Percentiles rank a stretch among this genome's conserved stretches.
Conservation (phyloP, 2,329 filamentous ascomycete genomes). For the Fusarium sp. region DNA sequence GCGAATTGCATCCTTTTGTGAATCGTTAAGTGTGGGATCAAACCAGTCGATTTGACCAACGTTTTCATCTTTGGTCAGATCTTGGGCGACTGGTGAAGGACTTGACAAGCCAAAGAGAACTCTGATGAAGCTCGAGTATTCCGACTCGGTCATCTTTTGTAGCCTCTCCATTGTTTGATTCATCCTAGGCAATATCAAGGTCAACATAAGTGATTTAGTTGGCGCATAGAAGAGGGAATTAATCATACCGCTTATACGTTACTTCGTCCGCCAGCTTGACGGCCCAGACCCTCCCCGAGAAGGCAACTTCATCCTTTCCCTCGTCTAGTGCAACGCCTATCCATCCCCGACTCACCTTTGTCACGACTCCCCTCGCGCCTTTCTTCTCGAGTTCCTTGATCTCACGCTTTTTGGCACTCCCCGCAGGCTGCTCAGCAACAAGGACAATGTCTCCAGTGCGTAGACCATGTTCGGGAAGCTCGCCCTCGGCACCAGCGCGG, state of each 20-base stretch:
- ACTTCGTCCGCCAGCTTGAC: constrained; percentile 78
- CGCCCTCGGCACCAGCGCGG: constrained; percentile 53
- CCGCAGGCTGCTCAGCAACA: constrained; percentile 79
- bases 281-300: constrained; percentile 68
- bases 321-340: constrained; percentile 79
- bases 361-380: constrained; percentile 78
- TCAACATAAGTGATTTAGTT: not conserved
- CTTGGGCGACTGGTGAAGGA: constrained; percentile 60
- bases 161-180: constrained; percentile 71
- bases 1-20: constrained; percentile 76
- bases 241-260: constrained; percentile 67
- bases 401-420: constrained; percentile 78
- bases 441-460: constrained; percentile 83
- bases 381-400: constrained; percentile 77
- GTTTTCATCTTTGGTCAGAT: constrained; percentile 58
- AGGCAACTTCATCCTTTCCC: constrained; percentile 63
- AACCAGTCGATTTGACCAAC: constrained; percentile 68
- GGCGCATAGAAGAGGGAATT: not conserved
- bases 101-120: constrained; percentile 72
- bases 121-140: constrained; percentile 70
- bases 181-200: constrained; percentile 62
- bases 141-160: constrained; percentile 67
- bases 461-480: constrained; percentile 80
- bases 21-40: constrained; percentile 72
- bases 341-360: constrained; percentile 67